Evolutionary conservation across 164 flowering plant species (phyloP), one percentile per base, ranked within the genome.

Genomic region (Santalum album): DNA sequence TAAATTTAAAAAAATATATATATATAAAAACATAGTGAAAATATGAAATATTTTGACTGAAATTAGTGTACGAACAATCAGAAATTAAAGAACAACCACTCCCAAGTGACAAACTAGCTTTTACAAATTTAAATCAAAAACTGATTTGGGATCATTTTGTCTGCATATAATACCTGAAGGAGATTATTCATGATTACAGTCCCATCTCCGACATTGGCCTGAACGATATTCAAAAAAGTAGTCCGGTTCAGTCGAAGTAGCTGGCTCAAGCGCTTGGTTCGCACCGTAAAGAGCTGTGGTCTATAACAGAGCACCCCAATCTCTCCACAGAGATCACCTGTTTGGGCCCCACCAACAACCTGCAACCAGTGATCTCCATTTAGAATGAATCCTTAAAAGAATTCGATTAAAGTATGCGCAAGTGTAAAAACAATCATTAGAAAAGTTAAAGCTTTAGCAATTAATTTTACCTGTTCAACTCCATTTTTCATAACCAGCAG

Each of bases 141-240:
- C 9, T 16, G n/a, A 20, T 44, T n/a, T 44, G 48, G 22, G 48
- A n/a, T n/a, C 20, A 44, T 7, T 1, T n/a, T 44, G 16, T 10
- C 7, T 17, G 18, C 18, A n/a, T n/a, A n/a, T n/a, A n/a, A 27
- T 11, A 92, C 96, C 98, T 92, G 83, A 39, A 92, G 87, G 46
- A 92, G 94, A 74, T 92, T 92, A 58, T 81, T 89, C 87, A 89
- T 83, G 67, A 86, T 86, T 50, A 90, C 76, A 46, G 88, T 84
- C 55, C 99, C 99, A 66, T 94, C 99, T 56, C 91, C 95, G 51
- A 86, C 87, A 69, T 87, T 79, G 44, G 99, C 78, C 76, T 87
- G 90, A 62, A 94, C 77, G 25, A 94, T 86, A 58, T 75, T 94
- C 62, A 90, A 50, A 65, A 94, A 87, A 39, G 82, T 62, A 4